Base-by-base conservation (phyloP, 768 basidiomycete genomes). In the Mycena pura region DNA sequence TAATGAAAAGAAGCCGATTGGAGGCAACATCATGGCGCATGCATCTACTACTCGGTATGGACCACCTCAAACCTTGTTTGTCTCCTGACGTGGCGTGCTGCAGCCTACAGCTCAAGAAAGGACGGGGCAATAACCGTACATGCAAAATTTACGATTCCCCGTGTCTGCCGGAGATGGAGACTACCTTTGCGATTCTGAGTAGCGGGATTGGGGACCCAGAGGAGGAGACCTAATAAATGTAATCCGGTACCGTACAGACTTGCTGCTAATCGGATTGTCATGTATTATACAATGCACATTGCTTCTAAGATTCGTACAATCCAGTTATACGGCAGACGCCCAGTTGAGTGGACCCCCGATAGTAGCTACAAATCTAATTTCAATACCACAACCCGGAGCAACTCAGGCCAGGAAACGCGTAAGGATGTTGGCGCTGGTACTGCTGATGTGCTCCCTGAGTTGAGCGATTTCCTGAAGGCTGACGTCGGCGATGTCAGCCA, bases 101-200 rank as follows among this genome's bases (percentile, higher is more conserved):
- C 65, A 95, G 93, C 32, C 74, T 99, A 44, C 93, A 96, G 73
- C 83, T 99, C 46, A 92, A 92, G 78, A 99, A 99, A 73, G 90
- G 88, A 24, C 86, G 96, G 32, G 97, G 92, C 10, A 90, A 92
- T 63, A 95, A 92, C 47, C 91, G 97, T 56, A 88, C 93, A 21
- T 97, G 95, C 78, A 96, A 95, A 76, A 96, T 99, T 66, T 96
- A 97, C 68, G 97, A 99, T 79, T 96, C 95, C 4, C 97, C 97
- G 0, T 98, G 95, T 77, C 79, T 99, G 32, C 96, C 97, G 10
- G 97, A 99, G 75, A 93, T 92, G 66, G 96, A 99, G 73, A 95
- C 91, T 3, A 91, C 91, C 55, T 99, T 99, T 73, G 93, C 95
- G 31, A 98, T 99, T 75, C 88, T 94, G 52, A 77, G 87, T 8